Evolutionary conservation across 164 flowering plant species (phyloP), one percentile per base, ranked within the genome.

Genomic region (Stephania japonica): DNA sequence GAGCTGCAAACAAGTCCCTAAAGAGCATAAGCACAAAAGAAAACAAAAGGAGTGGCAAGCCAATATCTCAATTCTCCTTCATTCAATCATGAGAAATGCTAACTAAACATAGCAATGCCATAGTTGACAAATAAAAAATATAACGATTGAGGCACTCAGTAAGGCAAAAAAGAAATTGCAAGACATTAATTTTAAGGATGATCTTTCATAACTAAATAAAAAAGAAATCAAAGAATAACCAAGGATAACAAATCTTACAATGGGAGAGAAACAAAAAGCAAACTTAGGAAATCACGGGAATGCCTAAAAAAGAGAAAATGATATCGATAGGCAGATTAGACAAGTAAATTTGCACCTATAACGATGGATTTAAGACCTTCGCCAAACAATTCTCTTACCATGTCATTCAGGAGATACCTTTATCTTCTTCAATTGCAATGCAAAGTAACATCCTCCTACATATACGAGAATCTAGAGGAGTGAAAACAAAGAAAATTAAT

Each of bases 1-100:
- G 59, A 95, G 94, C 98, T 95, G 91, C 84, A 85, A 80, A 32
- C 38, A 78, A 73, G 63, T 6, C 21, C n/a, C 21, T 59, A 18
- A n/a, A 59, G 64, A 59, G 7, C 5, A 21, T 19, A 59, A 0
- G 24, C 9, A 21, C 64, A 1, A 59, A 7, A 59, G 21, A 21
- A 56, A 16, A 59, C 9, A 19, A 21, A 59, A 59, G 64, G 21
- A n/a, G 19, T 59, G 21, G n/a, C 7, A 59, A 59, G 23, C 18
- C 64, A 59, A 24, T n/a, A 7, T 24, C 21, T 21, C 64, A n/a
- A 7, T 59, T 59, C 64, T n/a, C 24, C 21, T n/a, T 59, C 23
- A 18, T 10, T 56, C 24, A n/a, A 21, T n/a, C 10, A 59, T 16
- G 64, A 59, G 64, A 59, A 19, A 19, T 19, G 64, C n/a, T 59